These are phyloP conservation scores for Gyromitra esculenta DNA, from an alignment of 2,329 filamentous ascomycete species.

Conservation along the genomic window DNA sequence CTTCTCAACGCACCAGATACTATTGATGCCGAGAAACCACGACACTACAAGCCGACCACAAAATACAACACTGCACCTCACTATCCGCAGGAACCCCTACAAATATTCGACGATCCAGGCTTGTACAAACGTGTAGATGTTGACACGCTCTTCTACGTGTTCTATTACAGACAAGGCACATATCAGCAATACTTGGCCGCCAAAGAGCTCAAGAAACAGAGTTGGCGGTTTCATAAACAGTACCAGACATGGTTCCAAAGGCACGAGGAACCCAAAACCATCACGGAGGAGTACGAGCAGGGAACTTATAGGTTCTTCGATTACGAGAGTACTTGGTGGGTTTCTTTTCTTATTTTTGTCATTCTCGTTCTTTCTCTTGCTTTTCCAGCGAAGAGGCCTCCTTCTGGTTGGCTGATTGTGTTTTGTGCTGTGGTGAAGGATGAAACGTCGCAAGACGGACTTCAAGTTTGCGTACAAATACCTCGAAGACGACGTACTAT, in stretches of 20 bases:
- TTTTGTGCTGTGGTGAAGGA: conserved; percentile 44
- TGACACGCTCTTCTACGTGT: conserved; percentile 97
- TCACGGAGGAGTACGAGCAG: conserved; percentile 98
- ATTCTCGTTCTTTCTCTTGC: background rate
- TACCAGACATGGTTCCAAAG: conserved; percentile 99
- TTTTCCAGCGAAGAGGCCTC: conserved; percentile 13
- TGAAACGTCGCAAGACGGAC: conserved; percentile 56
- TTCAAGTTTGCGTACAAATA: conserved; percentile 57
- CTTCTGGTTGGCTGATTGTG: conserved; percentile 42
- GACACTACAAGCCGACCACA: conserved; percentile 83
- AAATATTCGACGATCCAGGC: conserved; percentile 89
- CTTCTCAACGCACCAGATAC: conserved; percentile 78
- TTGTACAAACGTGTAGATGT: conserved; percentile 88
- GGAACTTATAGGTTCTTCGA: conserved; percentile 99
- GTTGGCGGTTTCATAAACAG: conserved; percentile 99
- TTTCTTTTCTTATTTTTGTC: conserved; percentile 30
- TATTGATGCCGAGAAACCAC: conserved; percentile 80
- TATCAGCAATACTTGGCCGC: conserved; percentile 96
- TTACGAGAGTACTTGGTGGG: conserved; percentile 92
- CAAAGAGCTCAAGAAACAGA: conserved; percentile 96
- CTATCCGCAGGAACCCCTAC: conserved; percentile 90
- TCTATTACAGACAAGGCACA: conserved; percentile 97
- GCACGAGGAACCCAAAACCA: conserved; percentile 97
- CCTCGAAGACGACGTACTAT: conserved; percentile 56
- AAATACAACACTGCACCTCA: conserved; percentile 81